phyloP scores from a whole-genome alignment of 805 yeast genomes.

The Priceomyces carsonii region DNA sequence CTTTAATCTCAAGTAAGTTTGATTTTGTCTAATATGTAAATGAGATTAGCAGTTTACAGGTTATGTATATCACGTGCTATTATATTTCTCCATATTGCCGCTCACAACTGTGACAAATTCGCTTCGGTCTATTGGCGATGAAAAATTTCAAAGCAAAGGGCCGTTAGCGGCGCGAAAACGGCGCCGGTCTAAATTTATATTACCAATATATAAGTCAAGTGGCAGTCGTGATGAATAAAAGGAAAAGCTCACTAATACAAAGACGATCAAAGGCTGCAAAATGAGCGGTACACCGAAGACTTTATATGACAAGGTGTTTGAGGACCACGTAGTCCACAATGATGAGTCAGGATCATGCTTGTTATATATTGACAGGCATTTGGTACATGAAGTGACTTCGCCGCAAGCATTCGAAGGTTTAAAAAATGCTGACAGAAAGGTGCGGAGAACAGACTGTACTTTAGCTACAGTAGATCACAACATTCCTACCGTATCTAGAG shows the following conservation, averaged over 20 bases:
- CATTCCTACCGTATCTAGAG: conserved; percentile 92
- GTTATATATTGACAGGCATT: conserved; percentile 92
- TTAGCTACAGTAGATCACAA: conserved; percentile 96
- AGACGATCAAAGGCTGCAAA: no score
- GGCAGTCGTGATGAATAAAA: no score
- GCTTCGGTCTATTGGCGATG: background rate
- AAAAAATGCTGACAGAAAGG: conserved; percentile 79
- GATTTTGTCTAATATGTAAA: no score
- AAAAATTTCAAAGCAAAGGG: background rate
- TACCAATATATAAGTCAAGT: no score
- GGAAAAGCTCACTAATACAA: no score
- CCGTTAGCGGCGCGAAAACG: conserved; percentile 12
- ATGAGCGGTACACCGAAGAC: conserved; percentile 55
- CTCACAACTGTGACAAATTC: conserved; percentile 1
- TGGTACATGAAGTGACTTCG: conserved; percentile 97
- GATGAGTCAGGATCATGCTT: conserved; percentile 87
- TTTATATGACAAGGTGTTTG: conserved; percentile 93
- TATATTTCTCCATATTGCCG: background rate
- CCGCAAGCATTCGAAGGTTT: conserved; percentile 99
- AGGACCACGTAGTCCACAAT: conserved; percentile 88
- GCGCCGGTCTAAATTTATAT: no score
- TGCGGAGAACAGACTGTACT: conserved; percentile 91
- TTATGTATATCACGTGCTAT: background rate
- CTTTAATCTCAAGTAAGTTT: no score
- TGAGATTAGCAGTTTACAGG: no score